Evolutionary conservation across 2,329 filamentous ascomycete species (phyloP).

Genomic region (Diplodia intermedia): DNA sequence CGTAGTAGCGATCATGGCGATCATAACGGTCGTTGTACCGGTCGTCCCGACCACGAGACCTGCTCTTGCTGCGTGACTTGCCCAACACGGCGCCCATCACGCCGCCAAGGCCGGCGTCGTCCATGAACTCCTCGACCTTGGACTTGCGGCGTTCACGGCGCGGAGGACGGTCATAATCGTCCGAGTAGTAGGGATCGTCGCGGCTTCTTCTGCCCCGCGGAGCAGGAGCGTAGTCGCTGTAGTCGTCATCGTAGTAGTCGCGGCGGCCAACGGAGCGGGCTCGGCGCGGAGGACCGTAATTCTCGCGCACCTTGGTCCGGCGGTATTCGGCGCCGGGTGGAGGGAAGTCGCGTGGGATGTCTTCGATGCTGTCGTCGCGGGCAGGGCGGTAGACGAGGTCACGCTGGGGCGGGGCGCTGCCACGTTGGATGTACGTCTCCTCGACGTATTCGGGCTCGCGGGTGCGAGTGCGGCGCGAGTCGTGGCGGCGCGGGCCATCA

Average conservation of each 20-base stretch:
- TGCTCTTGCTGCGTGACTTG: slow-evolving; percentile 66
- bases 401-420: slow-evolving; percentile 51
- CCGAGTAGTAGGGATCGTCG: slow-evolving; percentile 54
- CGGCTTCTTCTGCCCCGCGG: slow-evolving; percentile 54
- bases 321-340: slow-evolving; percentile 65
- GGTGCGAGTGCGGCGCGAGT: slow-evolving; percentile 50
- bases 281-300: slow-evolving; percentile 60
- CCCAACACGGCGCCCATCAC: slow-evolving; percentile 58
- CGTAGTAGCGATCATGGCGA: slow-evolving; percentile 58
- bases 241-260: slow-evolving; percentile 66
- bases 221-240: slow-evolving; percentile 58
- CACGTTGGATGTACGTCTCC: slow-evolving; percentile 57
- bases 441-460: slow-evolving; percentile 60
- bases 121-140: slow-evolving; percentile 67
- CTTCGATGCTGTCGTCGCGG: slow-evolving; percentile 85
- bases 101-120: slow-evolving; percentile 64
- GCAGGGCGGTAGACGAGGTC: slow-evolving; percentile 58
- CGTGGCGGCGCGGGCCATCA: slow-evolving; percentile 52
- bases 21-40: slow-evolving; percentile 43
- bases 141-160: slow-evolving; percentile 60
- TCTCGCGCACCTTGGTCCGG: slow-evolving; percentile 57
- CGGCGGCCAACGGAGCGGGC: slow-evolving; percentile 69
- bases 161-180: slow-evolving; percentile 52
- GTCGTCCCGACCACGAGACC: slow-evolving; percentile 59
- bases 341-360: slow-evolving; percentile 83